Conservation (phyloP, 73 alveolate genomes). For the Diophrys appendiculata region DNA sequence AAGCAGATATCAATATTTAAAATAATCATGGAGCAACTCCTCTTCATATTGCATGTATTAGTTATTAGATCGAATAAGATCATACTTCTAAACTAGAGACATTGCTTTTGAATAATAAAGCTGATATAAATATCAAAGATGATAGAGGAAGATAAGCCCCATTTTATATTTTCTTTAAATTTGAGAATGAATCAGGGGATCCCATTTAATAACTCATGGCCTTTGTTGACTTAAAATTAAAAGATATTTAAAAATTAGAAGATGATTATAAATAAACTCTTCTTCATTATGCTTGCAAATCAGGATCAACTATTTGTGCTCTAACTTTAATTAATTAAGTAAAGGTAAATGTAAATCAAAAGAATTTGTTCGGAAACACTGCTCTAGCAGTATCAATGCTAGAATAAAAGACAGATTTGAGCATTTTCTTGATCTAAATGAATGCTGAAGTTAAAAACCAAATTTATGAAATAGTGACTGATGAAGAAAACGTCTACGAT, state of each 20-base stretch:
- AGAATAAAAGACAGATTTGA: slow-evolving; percentile 19
- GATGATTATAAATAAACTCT: slow-evolving; percentile 20
- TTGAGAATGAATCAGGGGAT: slow-evolving; percentile 11
- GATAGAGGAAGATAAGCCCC: slow-evolving; percentile 4
- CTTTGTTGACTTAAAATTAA: background rate
- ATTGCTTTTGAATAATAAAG: background rate
- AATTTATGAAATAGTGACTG: slow-evolving; percentile 5
- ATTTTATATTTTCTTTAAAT: slow-evolving; percentile 1
- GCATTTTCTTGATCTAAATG: slow-evolving; percentile 41
- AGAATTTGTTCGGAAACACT: slow-evolving; percentile 34
- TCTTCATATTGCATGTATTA: slow-evolving; percentile 13
- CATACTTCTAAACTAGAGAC: slow-evolving; percentile 8
- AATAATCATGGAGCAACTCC: slow-evolving; percentile 37
- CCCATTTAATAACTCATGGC: slow-evolving; percentile 2
- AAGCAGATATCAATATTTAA: slow-evolving; percentile 14
- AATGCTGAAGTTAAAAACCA: slow-evolving; percentile 12
- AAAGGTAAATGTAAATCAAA: slow-evolving; percentile 20
- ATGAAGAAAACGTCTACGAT: slow-evolving; percentile 4
- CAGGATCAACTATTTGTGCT: slow-evolving; percentile 53
- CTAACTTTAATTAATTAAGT: slow-evolving; percentile 30
- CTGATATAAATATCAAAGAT: slow-evolving; percentile 14
- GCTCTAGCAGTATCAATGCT: slow-evolving; percentile 15
- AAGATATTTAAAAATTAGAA: background rate
- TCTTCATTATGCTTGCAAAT: slow-evolving; percentile 43
- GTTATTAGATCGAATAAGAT: background rate